A percentile compares a stretch with the other conserved stretches of the same genome.
Conservation (phyloP, 1,284 basidiomycete species). For the Kalmanozyma brasiliensis region DNA sequence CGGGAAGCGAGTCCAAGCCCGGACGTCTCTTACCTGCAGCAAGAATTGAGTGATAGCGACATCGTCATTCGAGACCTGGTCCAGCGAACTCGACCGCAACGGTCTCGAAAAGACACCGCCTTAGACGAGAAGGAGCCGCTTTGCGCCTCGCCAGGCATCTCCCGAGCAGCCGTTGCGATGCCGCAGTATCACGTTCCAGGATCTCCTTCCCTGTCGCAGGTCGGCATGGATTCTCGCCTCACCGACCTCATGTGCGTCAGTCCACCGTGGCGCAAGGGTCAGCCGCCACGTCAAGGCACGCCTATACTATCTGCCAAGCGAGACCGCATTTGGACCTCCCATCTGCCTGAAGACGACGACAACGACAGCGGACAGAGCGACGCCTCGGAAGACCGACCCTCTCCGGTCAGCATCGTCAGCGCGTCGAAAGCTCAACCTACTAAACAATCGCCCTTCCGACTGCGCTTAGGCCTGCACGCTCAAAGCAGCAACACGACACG, state of each 20-base stretch:
- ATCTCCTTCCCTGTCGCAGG: slow-evolving; percentile 41
- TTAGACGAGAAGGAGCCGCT: slow-evolving; percentile 2
- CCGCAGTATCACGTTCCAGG: slow-evolving; percentile 10
- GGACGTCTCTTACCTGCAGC: neutral
- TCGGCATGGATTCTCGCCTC: slow-evolving; percentile 47
- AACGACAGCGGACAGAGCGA: slow-evolving; percentile 15
- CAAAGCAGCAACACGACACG: neutral
- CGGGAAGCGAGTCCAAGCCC: neutral
- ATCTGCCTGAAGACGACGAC: slow-evolving; percentile 1
- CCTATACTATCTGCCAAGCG: slow-evolving; percentile 34
- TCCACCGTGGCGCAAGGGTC: slow-evolving; percentile 32
- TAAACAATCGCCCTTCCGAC: slow-evolving; percentile 34
- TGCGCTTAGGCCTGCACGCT: slow-evolving; percentile 11
- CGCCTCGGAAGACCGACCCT: slow-evolving; percentile 10
- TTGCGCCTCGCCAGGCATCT: slow-evolving; percentile 32
- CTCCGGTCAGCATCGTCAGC: slow-evolving; percentile 10
- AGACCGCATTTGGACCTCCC: slow-evolving; percentile 18
- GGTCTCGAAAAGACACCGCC: neutral
- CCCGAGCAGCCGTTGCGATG: slow-evolving; percentile 18
- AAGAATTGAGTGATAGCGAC: slow-evolving; percentile 25
- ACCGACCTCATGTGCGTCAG: slow-evolving; percentile 46
- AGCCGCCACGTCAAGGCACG: slow-evolving; percentile 25
- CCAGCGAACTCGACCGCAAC: slow-evolving; percentile 7
- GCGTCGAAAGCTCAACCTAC: slow-evolving; percentile 4
- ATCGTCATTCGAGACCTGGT: slow-evolving; percentile 29